Evolutionary conservation across 768 basidiomycete genomes (phyloP), one percentile per base, ranked within the genome.

Genomic region (Lepiota venenata): DNA sequence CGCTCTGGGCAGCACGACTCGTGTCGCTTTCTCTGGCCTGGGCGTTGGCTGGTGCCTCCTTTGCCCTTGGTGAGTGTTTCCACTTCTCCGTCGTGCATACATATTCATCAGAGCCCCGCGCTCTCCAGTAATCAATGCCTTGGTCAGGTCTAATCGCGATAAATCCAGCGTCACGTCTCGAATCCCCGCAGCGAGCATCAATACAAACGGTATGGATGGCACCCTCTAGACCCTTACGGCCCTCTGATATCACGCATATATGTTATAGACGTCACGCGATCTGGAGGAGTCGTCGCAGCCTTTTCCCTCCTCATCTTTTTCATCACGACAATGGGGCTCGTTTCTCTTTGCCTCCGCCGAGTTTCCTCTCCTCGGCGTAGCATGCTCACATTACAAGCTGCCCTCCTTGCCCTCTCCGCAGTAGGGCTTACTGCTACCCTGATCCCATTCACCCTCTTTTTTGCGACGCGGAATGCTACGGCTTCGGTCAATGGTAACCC

Each of bases 371-470:
- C 61, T 14, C 37, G 46, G 3, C 16, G 38, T 15, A 53, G 50
- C n/a, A 56, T 56, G n/a, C 66, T 73, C 43, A 61, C 60, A 21
- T 14, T 69, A 27, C 73, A 75, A 63, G 69, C 58, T 50, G 62
- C 53, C 50, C 21, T 70, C 14, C 67, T 80, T 45, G 63, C 67
- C 18, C 76, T 80, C 58, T 69, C 69, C 58, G 61, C 70, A 35
- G 40, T 71, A 21, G 80, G 74, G 74, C 64, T 81, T 39, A 69
- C 81, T 58, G 75, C 74, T 16, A 65, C 69, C 3, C 64, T 74
- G 20, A 67, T 81, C 8, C 68, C 80, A 6, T 77, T 73, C 60
- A 74, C 74, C 14, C 65, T 69, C 61, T 73, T 75, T 62, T 70
- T 74, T 55, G 70, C 69, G 27, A 81, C 63, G 43, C 68, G 67